These are phyloP conservation scores for Phialophora macrospora DNA, from an alignment of 2,329 filamentous ascomycete species.

Conservation along the genomic window DNA sequence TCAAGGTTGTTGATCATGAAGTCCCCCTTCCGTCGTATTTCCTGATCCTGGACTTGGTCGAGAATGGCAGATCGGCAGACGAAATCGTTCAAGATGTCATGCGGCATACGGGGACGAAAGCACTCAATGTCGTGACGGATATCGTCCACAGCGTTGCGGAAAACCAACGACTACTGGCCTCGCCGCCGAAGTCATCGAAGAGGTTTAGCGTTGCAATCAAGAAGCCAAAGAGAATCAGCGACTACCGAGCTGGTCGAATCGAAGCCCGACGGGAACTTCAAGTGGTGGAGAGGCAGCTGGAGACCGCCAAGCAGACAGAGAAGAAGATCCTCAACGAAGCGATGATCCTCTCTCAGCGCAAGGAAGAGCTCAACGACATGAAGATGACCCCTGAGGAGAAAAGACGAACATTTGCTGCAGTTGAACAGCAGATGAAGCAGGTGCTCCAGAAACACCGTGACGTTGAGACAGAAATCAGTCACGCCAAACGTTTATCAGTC, in stretches of 20 bases:
- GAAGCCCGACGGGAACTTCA: constrained; percentile 23
- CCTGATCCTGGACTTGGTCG: constrained; percentile 24
- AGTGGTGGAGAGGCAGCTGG: constrained; percentile 14
- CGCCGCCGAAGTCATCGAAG: constrained; percentile 12
- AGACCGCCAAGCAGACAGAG: constrained; percentile 25
- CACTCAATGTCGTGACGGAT: constrained; percentile 18
- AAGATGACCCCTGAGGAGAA: constrained; percentile 23
- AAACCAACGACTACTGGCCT: constrained; percentile 28
- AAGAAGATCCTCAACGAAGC: constrained; percentile 28
- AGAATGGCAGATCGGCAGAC: constrained; percentile 20
- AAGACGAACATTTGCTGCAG: constrained; percentile 16
- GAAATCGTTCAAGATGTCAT: constrained; percentile 24
- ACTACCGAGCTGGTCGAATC: constrained; percentile 20
- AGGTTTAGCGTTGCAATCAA: constrained; percentile 24
- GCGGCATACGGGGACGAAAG: constrained; percentile 21
- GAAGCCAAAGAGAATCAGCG: constrained; percentile 22
- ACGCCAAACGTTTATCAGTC: constrained; percentile 24
- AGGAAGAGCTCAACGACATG: constrained; percentile 21
- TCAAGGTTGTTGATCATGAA: constrained; percentile 26
- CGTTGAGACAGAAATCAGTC: constrained; percentile 27
- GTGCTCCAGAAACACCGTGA: constrained; percentile 28
- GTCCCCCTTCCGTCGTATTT: constrained; percentile 33
- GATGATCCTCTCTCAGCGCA: constrained; percentile 20
- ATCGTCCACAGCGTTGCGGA: constrained; percentile 27
- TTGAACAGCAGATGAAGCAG: constrained; percentile 31